Conservation (phyloP, 2,329 filamentous ascomycete species). For the Alternaria sp. region DNA sequence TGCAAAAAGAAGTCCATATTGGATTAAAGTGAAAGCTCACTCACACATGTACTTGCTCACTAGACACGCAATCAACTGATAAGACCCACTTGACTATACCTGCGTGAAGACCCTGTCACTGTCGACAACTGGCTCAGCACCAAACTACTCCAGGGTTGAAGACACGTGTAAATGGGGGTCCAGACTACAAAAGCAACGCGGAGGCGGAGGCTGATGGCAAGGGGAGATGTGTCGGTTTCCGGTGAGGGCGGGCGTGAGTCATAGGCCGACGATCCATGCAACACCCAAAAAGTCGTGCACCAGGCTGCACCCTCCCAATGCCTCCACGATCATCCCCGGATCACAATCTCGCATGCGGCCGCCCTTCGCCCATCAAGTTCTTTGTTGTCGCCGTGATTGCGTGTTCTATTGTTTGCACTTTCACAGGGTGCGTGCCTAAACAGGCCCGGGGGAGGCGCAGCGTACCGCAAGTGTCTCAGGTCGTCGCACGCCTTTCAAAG, state of each 20-base stretch:
- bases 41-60: background rate
- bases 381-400: constrained; percentile 4
- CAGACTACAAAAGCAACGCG: constrained; percentile 3
- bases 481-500: constrained; percentile 24
- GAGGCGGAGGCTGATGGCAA: constrained; percentile 15
- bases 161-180: background rate
- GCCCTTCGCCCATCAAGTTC: background rate
- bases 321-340: constrained; percentile 2
- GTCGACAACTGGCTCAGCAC: background rate
- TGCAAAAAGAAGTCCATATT: background rate
- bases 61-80: background rate
- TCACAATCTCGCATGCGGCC: constrained; percentile 9
- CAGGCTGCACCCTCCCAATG: constrained; percentile 11
- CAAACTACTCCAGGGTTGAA: background rate
- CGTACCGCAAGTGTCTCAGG: constrained; percentile 28
- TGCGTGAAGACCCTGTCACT: background rate
- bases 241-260: constrained; percentile 31
- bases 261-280: constrained; percentile 23
- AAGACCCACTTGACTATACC: background rate
- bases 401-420: constrained; percentile 13
- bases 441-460: constrained; percentile 18
- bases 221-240: constrained; percentile 20
- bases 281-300: constrained; percentile 14
- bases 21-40: background rate
- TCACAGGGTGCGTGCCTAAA: background rate